Evolutionary conservation across 345 rosid species (phyloP).

Genomic region (Eucalyptus marginata): DNA sequence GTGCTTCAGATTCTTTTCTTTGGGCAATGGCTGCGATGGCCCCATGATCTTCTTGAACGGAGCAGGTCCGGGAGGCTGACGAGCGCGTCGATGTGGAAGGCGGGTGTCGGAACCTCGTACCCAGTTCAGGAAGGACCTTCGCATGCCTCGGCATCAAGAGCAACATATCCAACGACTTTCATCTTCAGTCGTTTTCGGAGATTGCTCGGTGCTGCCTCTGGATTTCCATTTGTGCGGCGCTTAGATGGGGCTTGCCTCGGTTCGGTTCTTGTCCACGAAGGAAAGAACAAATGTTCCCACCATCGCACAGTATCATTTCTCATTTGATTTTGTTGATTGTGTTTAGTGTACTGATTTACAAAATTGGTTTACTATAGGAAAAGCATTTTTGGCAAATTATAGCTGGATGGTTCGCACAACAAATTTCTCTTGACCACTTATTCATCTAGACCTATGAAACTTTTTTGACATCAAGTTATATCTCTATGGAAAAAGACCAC

Average conservation of each 20-base stretch:
- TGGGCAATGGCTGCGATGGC: constrained; percentile 7
- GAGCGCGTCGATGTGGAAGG: neutral
- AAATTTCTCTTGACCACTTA: fast-evolving
- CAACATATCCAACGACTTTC: neutral
- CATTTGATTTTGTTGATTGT: neutral
- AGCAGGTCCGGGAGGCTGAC: neutral
- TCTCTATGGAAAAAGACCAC: too few relatives aligned
- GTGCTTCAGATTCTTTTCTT: neutral
- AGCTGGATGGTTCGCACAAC: fast-evolving
- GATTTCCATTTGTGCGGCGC: neutral
- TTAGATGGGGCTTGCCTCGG: neutral
- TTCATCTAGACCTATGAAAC: neutral
- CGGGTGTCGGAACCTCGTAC: neutral
- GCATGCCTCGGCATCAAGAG: neutral
- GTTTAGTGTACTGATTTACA: neutral
- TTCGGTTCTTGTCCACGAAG: neutral
- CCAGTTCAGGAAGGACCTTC: neutral
- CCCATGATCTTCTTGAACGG: constrained; percentile 1
- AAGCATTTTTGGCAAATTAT: neutral
- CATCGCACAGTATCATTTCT: neutral
- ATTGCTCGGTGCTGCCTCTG: neutral
- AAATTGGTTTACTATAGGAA: neutral
- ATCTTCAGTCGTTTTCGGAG: neutral
- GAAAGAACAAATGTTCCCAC: neutral
- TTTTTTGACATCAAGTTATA: neutral